Evolutionary conservation across 176 grass and related monocot genomes (phyloP), one percentile per base, ranked within the genome.

Genomic region (Bonia amplexicaulis): DNA sequence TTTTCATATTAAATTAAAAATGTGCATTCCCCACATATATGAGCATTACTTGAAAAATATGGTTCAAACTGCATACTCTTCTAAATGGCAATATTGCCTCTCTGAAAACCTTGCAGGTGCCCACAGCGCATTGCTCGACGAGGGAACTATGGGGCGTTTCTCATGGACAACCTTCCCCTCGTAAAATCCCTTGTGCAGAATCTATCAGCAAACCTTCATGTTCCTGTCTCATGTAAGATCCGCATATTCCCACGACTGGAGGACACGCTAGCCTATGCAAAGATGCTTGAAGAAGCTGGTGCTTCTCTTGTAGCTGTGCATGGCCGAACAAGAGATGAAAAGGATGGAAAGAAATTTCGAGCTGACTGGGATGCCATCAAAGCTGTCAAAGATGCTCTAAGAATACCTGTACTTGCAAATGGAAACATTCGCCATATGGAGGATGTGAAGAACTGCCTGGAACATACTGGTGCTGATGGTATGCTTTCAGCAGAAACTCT

Each of bases 251-350:
- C 96, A 6, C 84, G 52, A 53, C 78, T 94, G 75, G 91, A 93
- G n/a, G 96, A 96, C 46, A 99, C 96, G 3, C 74, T 99, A 66
- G 78, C 71, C 26, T 99, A 99, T 90, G 93, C 96, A 13, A 92
- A 90, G 83, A 99, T 99, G 96, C 85, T 99, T 75, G 96, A 99
- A 86, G 93, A 99, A 47, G 91, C 96, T 27, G 96, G 96, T 62
- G 94, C 93, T 49, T 92, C 91, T 61, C 93, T 99, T 72, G 85
- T 99, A 58, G 91, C 96, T 81, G 96, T 99, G 57, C 96, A 99
- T 86, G 93, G 96, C 9, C 90, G 96, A 48, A 99, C 88, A 33
- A 94, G 91, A 94, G 96, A 99, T 74, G 86, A 99, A 45, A 99
- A 99, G 44, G 93, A 96, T 74, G 92, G 91, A 39, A 93, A 90